Base-by-base conservation (phyloP, 371 early-diverging fungal species). In the Mortierella sp. region DNA sequence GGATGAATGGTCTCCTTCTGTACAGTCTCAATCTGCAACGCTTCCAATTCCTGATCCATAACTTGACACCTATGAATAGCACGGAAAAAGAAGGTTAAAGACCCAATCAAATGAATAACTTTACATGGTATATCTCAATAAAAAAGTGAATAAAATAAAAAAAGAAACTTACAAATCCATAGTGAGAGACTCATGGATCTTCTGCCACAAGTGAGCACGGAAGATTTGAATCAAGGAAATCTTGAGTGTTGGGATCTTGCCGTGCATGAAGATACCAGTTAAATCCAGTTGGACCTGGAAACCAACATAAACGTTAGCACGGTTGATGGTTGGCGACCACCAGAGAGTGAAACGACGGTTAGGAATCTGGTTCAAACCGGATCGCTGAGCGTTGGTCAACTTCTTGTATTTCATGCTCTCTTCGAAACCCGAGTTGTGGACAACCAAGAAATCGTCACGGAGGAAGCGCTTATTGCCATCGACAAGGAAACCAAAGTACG, bases 281-380 rank as follows among this genome's bases (percentile, higher is more conserved):
- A 97, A 87, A 91, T 99, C 99, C 66, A 99, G 90, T 85, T 97
- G 98, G 61, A 97, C 98, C 86, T 98, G 97, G 97, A 99, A 99
- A 87, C 99, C 99, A 67, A 99, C 97, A 84, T 99, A 99, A 28
- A 99, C 99, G 83, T 98, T 97, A 66, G 96, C 92, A 63, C 97
- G 92, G 83, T 99, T 99, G 82, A 99, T 98, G 2, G 99, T 99
- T 11, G 99, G 99, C 40, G 97, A 97, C 99, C 99, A 99, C 99
- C 99, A 99, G 45, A 99, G 90, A 4, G 98, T 98, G 88, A 99
- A 99, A 67, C 99, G 97, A 91, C 98, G 97, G 87, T 99, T 99
- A 47, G 99, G 99, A 87, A 99, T 98, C 87, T 99, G 97, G 84
- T 97, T 97, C 82, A 99, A 86, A 90, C 99, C 99, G 59, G 94